These are phyloP conservation scores for Reutealis trisperma DNA, from an alignment of 345 rosid species.

Conservation along the genomic window DNA sequence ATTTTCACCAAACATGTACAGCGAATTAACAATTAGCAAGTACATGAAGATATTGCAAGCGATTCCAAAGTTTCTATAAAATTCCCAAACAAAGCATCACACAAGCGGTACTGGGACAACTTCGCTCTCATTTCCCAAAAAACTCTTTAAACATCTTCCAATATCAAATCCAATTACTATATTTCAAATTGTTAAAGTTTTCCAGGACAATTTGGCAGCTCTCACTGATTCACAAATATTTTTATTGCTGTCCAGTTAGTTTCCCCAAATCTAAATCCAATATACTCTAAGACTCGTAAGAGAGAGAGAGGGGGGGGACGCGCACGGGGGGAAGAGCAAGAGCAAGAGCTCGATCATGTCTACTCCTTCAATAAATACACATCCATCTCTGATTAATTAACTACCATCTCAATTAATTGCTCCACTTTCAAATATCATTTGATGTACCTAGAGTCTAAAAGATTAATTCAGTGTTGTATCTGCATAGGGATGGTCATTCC, in stretches of 20 bases:
- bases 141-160: neutral
- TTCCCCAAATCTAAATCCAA: neutral
- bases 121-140: neutral
- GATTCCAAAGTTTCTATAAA: neutral
- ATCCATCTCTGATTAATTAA: neutral
- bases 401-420: neutral
- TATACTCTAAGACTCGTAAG: neutral
- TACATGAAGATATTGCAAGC: neutral
- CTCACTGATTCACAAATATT: neutral
- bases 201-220: neutral
- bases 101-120: neutral
- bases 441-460: neutral
- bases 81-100: neutral
- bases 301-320: too few relatives aligned
- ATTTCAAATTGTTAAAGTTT: neutral
- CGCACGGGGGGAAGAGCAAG: too few relatives aligned
- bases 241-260: neutral
- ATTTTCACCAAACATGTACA: neutral
- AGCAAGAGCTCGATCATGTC: neutral
- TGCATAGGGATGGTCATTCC: neutral
- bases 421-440: neutral
- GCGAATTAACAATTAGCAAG: neutral
- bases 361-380: neutral
- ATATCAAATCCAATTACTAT: neutral
- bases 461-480: neutral